phyloP scores from a whole-genome alignment of 306 rosid genomes.

The Castanea mollissima region DNA sequence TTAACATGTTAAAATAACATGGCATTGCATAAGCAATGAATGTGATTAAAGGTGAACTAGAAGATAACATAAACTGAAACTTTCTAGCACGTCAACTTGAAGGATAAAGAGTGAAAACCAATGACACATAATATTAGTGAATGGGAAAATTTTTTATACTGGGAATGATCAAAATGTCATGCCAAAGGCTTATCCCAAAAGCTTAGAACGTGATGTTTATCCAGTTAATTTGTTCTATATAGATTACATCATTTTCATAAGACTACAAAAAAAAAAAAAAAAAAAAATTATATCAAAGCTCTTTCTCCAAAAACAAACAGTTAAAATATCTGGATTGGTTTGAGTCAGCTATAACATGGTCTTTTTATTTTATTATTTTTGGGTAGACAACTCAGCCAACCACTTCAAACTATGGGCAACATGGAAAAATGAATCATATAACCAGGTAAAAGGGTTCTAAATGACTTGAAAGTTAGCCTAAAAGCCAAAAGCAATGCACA shows the following conservation, averaged over 20 bases:
- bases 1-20: not conserved
- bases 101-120: not conserved
- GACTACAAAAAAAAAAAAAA: not conserved
- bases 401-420: no score
- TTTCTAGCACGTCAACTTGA: not conserved
- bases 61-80: not conserved
- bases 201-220: not conserved
- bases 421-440: no score
- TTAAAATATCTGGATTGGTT: not conserved
- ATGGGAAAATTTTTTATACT: no score
- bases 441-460: no score
- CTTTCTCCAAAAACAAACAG: conserved; percentile 3
- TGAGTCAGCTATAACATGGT: not conserved
- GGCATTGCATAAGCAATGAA: not conserved
- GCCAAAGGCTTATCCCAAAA: conserved; percentile 22
- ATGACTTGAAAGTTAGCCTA: not conserved
- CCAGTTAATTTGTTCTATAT: conserved; percentile 3
- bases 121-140: no score
- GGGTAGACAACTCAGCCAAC: not conserved
- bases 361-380: not conserved
- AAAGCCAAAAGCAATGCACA: not conserved
- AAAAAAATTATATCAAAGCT: conserved; percentile 10
- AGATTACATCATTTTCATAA: conserved; percentile 14
- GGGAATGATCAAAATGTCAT: not conserved
- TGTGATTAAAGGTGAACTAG: not conserved